Percentiles rank a stretch among this genome's conserved stretches.
Evolutionary conservation across 2,329 filamentous ascomycete species (phyloP).

Genomic region (Fusarium goolgardi): DNA sequence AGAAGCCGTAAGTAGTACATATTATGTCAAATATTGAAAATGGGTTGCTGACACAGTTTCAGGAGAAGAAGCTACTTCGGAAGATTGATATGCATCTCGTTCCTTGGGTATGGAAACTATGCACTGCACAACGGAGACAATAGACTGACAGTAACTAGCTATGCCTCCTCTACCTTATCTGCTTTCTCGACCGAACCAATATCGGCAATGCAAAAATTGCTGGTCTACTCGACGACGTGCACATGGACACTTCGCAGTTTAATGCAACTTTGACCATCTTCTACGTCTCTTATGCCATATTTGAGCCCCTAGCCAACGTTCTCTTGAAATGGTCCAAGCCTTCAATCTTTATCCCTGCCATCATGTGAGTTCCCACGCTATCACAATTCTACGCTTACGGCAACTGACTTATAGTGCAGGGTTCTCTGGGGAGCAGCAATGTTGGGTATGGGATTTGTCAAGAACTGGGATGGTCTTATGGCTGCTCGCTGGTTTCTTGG

Average conservation of each 20-base stretch:
- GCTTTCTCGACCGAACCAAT: conserved; percentile 81
- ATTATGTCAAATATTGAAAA: not conserved
- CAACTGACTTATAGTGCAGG: conserved; percentile 49
- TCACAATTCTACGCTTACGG: not conserved
- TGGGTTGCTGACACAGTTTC: conserved; percentile 17
- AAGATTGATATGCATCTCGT: conserved; percentile 72
- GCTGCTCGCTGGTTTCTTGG: conserved; percentile 78
- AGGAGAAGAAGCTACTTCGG: conserved; percentile 72
- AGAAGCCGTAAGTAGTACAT: conserved; percentile 63
- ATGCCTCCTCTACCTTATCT: conserved; percentile 77
- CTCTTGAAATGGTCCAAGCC: conserved; percentile 81
- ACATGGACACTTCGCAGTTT: conserved; percentile 74
- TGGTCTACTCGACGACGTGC: conserved; percentile 65
- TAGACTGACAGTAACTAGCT: conserved; percentile 55
- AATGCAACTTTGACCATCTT: conserved; percentile 84
- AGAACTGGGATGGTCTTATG: conserved; percentile 73
- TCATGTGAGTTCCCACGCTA: conserved; percentile 70
- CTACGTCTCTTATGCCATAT: conserved; percentile 85
- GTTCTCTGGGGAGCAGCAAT: conserved; percentile 74
- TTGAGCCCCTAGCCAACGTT: conserved; percentile 82
- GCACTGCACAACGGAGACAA: not conserved
- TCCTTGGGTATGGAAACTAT: conserved; percentile 61
- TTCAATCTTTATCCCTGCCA: conserved; percentile 81
- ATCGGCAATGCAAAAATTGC: conserved; percentile 77
- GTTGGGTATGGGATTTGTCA: conserved; percentile 75